These are phyloP conservation scores for Russula virescens DNA, from an alignment of 768 basidiomycete species.

Conservation along the genomic window DNA sequence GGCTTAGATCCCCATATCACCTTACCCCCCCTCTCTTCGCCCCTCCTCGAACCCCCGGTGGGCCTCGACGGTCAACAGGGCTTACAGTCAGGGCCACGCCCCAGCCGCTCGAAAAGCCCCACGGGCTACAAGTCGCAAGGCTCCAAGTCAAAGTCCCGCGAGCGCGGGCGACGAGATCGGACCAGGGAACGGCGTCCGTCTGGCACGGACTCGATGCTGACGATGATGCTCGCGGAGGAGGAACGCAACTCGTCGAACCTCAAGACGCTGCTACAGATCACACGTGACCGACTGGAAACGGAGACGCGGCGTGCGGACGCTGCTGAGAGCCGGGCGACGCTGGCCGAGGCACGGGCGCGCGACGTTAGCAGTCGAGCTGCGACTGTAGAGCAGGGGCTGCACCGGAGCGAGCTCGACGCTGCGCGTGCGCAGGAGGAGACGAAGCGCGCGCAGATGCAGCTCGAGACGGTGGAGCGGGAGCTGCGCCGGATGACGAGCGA, in stretches of 20 bases:
- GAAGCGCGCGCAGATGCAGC: conserved; percentile 23
- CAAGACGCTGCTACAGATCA: conserved; percentile 22
- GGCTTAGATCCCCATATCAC: background rate
- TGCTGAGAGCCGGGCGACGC: conserved; percentile 24
- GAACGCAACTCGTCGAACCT: conserved; percentile 25
- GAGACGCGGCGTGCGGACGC: conserved; percentile 21
- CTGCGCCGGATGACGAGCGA: conserved; percentile 19
- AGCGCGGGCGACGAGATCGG: conserved; percentile 11
- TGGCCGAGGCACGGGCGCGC: conserved; percentile 20
- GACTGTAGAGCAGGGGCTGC: conserved; percentile 19
- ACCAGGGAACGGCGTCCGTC: conserved; percentile 13
- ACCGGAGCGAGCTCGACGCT: conserved; percentile 19
- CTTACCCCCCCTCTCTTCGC: conserved; percentile 3
- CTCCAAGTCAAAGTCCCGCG: conserved; percentile 19
- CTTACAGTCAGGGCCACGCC: conserved; percentile 4
- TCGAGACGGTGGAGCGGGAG: conserved; percentile 23
- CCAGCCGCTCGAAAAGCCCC: conserved; percentile 12
- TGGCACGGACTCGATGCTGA: conserved; percentile 21
- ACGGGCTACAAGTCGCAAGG: conserved; percentile 11
- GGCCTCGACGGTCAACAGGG: background rate
- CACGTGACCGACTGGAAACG: conserved; percentile 20
- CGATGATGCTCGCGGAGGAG: conserved; percentile 25
- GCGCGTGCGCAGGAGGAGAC: conserved; percentile 25
- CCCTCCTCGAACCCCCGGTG: conserved; percentile 1
- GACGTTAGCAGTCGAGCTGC: conserved; percentile 11